Conservation (phyloP, 2,329 filamentous ascomycete genomes). For the Stromatinia cepivora region DNA sequence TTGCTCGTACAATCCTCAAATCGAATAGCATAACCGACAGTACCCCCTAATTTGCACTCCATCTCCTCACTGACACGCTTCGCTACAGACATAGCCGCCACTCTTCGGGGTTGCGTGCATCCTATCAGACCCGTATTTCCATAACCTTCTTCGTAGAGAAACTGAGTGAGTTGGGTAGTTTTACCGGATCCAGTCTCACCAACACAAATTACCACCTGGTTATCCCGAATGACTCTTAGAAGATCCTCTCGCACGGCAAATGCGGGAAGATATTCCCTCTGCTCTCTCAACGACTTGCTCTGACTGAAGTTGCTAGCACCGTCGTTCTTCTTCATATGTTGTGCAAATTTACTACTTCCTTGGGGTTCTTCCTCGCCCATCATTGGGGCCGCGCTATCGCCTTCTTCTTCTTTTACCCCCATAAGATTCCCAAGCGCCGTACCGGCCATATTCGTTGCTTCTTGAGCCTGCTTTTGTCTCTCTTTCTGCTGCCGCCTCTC, state of each 20-base stretch:
- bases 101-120: conserved; percentile 93
- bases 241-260: conserved; percentile 96
- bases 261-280: conserved; percentile 88
- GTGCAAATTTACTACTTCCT: conserved; percentile 75
- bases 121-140: conserved; percentile 85
- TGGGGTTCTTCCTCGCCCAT: conserved; percentile 69
- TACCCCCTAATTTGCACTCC: conserved; percentile 84
- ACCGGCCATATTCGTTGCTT: conserved; percentile 89
- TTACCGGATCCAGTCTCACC: conserved; percentile 97
- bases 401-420: conserved; percentile 90
- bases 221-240: conserved; percentile 87
- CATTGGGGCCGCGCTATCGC: conserved; percentile 81
- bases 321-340: conserved; percentile 84
- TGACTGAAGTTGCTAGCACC: conserved; percentile 90
- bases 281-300: conserved; percentile 85
- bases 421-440: conserved; percentile 93
- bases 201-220: conserved; percentile 95
- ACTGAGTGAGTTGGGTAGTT: conserved; percentile 96
- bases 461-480: conserved; percentile 88
- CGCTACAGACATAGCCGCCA: conserved; percentile 97
- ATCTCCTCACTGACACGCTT: conserved; percentile 99
- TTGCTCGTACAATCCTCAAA: conserved; percentile 98
- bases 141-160: conserved; percentile 93
- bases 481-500: conserved; percentile 91
- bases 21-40: conserved; percentile 94